Conservation (phyloP, 495 filamentous ascomycete species). For the Jackrogersella multiformis region DNA sequence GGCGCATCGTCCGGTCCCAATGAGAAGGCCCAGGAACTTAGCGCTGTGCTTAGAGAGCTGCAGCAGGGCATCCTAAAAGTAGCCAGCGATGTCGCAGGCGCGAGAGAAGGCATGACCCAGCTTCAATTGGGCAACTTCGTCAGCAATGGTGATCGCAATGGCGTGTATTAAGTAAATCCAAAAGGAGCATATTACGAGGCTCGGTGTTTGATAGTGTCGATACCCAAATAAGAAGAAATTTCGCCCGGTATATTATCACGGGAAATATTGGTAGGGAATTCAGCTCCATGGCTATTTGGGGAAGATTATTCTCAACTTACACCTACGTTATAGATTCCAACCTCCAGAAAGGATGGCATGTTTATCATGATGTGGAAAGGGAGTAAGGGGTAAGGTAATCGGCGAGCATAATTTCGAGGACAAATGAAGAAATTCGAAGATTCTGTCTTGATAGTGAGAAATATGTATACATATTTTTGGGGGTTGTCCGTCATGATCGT, state of each 20-base stretch:
- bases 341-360: neutral
- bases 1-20: constrained; percentile 52
- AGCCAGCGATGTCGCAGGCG: constrained; percentile 72
- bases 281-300: neutral
- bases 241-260: neutral
- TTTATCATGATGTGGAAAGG: neutral
- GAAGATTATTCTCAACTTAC: neutral
- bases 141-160: constrained; percentile 41
- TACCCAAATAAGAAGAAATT: constrained; percentile 12
- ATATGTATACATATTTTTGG: neutral
- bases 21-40: constrained; percentile 62
- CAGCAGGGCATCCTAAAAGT: constrained; percentile 81
- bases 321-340: neutral
- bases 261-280: neutral
- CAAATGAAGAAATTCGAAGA: neutral
- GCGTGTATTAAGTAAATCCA: constrained; percentile 36
- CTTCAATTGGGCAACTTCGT: constrained; percentile 67
- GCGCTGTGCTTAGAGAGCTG: constrained; percentile 76
- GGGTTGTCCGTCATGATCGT: neutral
- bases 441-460: neutral
- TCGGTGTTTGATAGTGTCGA: constrained; percentile 13
- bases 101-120: constrained; percentile 75
- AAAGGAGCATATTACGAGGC: neutral
- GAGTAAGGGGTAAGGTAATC: neutral
- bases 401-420: too few species aligned